Evolutionary conservation across 2,329 filamentous ascomycete genomes (phyloP).

Genomic region (Leptographium wingfieldii): DNA sequence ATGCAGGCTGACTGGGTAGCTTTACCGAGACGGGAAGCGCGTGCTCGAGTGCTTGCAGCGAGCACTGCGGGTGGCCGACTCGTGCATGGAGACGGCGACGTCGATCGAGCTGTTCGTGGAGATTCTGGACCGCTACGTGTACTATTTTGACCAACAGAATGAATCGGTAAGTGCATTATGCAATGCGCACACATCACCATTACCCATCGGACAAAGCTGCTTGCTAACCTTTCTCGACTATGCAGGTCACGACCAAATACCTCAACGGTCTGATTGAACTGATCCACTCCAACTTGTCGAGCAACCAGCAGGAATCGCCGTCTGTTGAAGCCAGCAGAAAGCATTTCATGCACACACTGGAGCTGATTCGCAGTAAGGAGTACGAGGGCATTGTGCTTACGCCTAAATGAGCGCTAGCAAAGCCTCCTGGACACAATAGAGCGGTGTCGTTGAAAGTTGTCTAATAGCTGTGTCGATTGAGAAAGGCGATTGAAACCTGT

Average conservation of each 20-base stretch:
- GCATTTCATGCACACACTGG: conserved; percentile 88
- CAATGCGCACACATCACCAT: background rate
- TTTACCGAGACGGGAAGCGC: conserved; percentile 94
- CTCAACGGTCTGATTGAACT: conserved; percentile 96
- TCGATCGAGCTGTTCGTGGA: conserved; percentile 98
- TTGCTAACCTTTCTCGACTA: background rate
- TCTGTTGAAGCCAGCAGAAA: conserved; percentile 80
- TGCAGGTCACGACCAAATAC: conserved; percentile 81
- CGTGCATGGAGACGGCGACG: conserved; percentile 96
- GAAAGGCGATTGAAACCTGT: background rate
- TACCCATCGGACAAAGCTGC: no score
- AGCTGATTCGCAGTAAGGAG: conserved; percentile 82
- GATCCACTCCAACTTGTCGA: conserved; percentile 89
- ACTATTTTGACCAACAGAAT: conserved; percentile 99
- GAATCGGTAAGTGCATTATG: conserved; percentile 53
- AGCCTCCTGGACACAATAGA: background rate
- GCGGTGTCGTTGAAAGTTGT: background rate
- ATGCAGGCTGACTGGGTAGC: conserved; percentile 32
- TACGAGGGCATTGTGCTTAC: conserved; percentile 84
- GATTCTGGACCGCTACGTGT: conserved; percentile 95
- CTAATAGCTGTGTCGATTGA: background rate
- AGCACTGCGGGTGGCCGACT: conserved; percentile 88
- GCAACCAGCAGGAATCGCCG: conserved; percentile 67
- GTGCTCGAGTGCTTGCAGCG: conserved; percentile 94
- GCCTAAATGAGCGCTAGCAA: conserved; percentile 25